Evolutionary conservation across 2,329 filamentous ascomycete species (phyloP).

Genomic region (Aspergillus neoniger): DNA sequence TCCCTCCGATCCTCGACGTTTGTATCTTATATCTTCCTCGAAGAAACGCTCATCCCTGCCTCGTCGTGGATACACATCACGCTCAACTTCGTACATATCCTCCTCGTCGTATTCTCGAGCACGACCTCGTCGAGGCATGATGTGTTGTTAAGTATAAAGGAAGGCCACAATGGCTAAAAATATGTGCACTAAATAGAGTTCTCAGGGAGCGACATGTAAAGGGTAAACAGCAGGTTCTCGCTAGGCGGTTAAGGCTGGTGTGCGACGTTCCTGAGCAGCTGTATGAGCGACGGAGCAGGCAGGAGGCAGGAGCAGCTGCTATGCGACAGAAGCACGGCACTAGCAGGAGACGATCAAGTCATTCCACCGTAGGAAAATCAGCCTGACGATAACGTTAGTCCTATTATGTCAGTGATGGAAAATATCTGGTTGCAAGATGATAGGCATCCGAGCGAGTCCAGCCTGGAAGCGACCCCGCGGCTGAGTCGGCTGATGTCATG

Average conservation of each 20-base stretch:
- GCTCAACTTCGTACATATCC: conserved; percentile 33
- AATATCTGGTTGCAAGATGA: not conserved
- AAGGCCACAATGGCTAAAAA: not conserved
- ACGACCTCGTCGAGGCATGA: conserved; percentile 36
- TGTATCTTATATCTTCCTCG: conserved; percentile 31
- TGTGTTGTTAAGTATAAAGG: not conserved
- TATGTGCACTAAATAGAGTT: not conserved
- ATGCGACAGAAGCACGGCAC: not conserved
- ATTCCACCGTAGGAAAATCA: not conserved
- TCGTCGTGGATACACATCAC: conserved; percentile 27
- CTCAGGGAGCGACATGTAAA: not conserved
- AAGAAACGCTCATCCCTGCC: conserved; percentile 28
- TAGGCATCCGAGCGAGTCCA: not conserved
- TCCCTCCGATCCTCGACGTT: conserved; percentile 38
- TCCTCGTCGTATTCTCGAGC: conserved; percentile 32
- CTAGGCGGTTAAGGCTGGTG: not conserved
- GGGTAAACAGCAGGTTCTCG: not conserved
- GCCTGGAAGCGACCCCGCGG: conserved; percentile 27
- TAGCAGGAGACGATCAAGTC: not conserved
- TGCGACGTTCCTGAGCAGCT: not conserved
- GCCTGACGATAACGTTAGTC: not conserved
- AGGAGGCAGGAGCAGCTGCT: not conserved
- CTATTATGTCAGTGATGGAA: not conserved
- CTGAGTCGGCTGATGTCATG: conserved; percentile 35
- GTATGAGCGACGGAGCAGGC: not conserved